Conservation (phyloP, 306 rosid genomes). For the Quercus wislizeni region DNA sequence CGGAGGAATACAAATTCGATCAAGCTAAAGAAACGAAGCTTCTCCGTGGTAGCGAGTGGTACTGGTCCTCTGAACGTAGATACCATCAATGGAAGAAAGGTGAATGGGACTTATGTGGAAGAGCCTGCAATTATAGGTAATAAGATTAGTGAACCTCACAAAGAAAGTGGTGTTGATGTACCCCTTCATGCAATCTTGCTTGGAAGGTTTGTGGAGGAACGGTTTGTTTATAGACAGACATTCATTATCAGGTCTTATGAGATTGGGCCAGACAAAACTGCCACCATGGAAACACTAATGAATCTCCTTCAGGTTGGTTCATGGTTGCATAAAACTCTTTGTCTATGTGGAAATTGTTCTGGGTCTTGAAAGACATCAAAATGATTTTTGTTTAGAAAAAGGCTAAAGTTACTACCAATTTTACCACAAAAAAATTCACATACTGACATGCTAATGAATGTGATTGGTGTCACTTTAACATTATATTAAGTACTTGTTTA, state of each 20-base stretch:
- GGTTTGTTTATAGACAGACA: conserved; percentile 60
- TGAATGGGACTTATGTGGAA: conserved; percentile 47
- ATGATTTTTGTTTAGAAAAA: no score
- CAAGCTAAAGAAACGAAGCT: conserved; percentile 4
- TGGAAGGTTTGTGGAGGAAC: conserved; percentile 71
- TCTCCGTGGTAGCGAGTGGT: conserved; percentile 22
- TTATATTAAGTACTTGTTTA: no score
- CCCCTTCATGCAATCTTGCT: conserved; percentile 48
- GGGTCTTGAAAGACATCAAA: no score
- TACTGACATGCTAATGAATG: no score
- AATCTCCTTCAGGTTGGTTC: conserved; percentile 68
- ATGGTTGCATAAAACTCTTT: background rate
- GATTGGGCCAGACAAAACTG: conserved; percentile 77
- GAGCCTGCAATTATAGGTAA: conserved; percentile 19
- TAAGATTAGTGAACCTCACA: background rate
- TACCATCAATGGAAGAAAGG: conserved; percentile 43
- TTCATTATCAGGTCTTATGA: conserved; percentile 70
- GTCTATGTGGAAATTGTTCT: background rate
- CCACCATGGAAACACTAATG: conserved; percentile 81
- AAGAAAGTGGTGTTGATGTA: conserved; percentile 26
- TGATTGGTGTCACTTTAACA: no score
- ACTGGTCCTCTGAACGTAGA: conserved; percentile 21
- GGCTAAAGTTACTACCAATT: no score
- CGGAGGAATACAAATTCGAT: background rate
- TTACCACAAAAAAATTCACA: no score